Evolutionary conservation across 2,329 filamentous ascomycete genomes (phyloP), one percentile per base, ranked within the genome.

Genomic region (Epichloe uncinata): DNA sequence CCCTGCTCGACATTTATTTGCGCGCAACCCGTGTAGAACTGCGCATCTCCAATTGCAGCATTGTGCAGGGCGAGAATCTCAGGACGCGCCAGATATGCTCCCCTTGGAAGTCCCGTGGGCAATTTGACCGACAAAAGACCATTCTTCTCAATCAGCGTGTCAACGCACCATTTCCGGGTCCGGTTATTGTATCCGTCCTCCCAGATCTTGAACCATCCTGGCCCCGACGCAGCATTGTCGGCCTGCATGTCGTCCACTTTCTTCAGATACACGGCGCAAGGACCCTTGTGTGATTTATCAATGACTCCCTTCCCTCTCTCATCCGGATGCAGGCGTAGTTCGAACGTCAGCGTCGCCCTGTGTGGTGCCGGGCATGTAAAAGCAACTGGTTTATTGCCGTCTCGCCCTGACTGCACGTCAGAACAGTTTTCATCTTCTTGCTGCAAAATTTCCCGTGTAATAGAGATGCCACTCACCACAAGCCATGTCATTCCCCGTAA

Each of bases 141-240:
- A 20, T 80, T 72, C 64, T 80, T 79, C 49, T 67, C 71, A 52
- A 83, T 83, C 52, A 89, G 70, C 53, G 78, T 79, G 60, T 86
- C 77, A 3, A 81, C 83, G 65, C 85, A 87, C 83, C 84, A 89
- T 61, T 78, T 69, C 30, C 69, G 63, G 2, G 70, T 69, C 5
- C 61, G 57, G 5, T 67, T 61, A 57, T 85, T 73, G 65, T 84
- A 86, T 43, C 81, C 82, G 47, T 82, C 74, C 51, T 85, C 76
- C 71, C 75, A 87, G 61, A 89, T 77, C 73, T 88, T 88, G 73
- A 89, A 85, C 85, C 85, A 90, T 38, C 84, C 84, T 47, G 72
- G 67, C 4, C 84, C 84, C 26, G 73, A 68, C 46, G 79, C 47
- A 7, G 18, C 79, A 12, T 75, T 63, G 54, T 73, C 68, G 20